Conservation (phyloP, 2,329 filamentous ascomycete genomes). For the Rhinocladiella similis region DNA sequence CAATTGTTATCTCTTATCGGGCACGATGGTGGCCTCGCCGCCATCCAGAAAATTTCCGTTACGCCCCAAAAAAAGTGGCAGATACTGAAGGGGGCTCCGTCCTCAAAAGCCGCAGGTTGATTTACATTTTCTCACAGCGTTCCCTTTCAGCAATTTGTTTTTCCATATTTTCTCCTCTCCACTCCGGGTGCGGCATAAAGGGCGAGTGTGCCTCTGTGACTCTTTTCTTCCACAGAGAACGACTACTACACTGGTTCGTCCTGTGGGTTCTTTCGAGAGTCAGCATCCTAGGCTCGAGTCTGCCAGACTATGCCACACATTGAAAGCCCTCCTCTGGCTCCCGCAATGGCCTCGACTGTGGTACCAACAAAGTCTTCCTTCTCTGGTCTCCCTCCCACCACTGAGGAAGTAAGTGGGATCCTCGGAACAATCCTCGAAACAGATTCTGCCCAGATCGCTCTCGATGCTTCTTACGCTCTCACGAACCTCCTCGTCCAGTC, state of each 20-base stretch:
- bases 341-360: constrained; percentile 39
- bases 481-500: constrained; percentile 65
- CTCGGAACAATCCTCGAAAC: constrained; percentile 69
- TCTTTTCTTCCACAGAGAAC: neutral
- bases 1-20: constrained; percentile 13
- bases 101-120: constrained; percentile 14
- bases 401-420: constrained; percentile 65
- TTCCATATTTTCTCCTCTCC: constrained; percentile 5
- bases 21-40: neutral
- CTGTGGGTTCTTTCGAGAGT: no score
- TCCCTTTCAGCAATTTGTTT: constrained; percentile 3
- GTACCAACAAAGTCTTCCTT: constrained; percentile 48
- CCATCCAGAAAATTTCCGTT: constrained; percentile 12
- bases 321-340: constrained; percentile 22
- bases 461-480: constrained; percentile 67
- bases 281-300: neutral
- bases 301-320: constrained; percentile 23
- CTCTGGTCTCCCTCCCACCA: constrained; percentile 54
- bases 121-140: constrained; percentile 16
- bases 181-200: neutral
- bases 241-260: no score
- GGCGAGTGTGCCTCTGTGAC: neutral
- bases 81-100: neutral
- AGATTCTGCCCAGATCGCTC: constrained; percentile 66
- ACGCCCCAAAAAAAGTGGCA: constrained; percentile 13